Evolutionary conservation across 768 basidiomycete genomes (phyloP), one percentile per base, ranked within the genome.

Genomic region (Dacryopinax spathularia): DNA sequence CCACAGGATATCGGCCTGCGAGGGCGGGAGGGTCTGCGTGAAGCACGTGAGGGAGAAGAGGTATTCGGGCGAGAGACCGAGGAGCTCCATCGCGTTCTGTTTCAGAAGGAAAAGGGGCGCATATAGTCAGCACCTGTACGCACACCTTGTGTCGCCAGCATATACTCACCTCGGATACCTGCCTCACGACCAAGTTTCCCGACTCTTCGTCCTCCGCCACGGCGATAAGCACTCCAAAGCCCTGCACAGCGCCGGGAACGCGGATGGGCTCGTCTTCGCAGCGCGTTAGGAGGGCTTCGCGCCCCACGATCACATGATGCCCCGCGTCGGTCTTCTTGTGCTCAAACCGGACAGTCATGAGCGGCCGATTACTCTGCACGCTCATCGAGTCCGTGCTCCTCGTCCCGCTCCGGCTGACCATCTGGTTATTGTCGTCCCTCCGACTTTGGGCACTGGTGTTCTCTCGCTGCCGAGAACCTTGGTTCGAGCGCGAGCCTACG

Each of bases 181-280:
- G 89, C 13, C 84, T 79, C 35, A 91, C 87, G 6, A 79, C 67
- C 13, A 90, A 73, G 2, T 76, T 74, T 0, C 77, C 82, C 1
- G 72, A 73, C 25, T 85, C 82, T 7, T 79, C 76, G 18, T 80
- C 72, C 67, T 87, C 82, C 65, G 86, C 83, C 0, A 90, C 74
- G 1, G 81, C 87, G 60, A 91, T 80, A 2, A 91, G 77, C 0
- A 91, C 85, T n/a, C 89, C 89, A 69, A 86, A 92, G 0, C 83
- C 84, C 75, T 92, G 90, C 1, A 91, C 81, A 1, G 89, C 84
- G 2, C 89, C 89, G 13, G 89, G 90, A 0, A 85, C 84, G 0
- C 84, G 82, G 59, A 92, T 92, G 0, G 89, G 90, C 85, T 91
- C 88, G 69, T 91, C 89, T 71, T 91, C 88, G 68, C 89, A 91